Evolutionary conservation across 208 protist genomes (phyloP).

Genomic region (Herpetomonas muscarum): DNA sequence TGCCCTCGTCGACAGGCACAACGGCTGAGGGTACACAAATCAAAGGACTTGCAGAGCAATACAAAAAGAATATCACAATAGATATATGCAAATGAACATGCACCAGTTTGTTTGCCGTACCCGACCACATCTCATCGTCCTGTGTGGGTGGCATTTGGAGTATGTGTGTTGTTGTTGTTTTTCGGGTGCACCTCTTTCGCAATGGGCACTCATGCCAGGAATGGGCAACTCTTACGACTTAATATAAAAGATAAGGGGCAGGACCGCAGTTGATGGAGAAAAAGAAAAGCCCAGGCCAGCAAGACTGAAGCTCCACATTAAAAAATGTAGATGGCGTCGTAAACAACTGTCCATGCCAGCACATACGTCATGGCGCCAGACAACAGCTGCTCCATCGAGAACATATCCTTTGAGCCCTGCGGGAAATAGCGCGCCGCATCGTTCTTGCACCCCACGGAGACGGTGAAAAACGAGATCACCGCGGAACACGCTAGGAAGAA

Average conservation of each 20-base stretch:
- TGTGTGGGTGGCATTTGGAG: no score
- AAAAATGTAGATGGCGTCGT: conserved; percentile 88
- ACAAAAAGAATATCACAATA: no score
- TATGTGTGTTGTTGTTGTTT: no score
- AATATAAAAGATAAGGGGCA: neutral
- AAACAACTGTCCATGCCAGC: conserved; percentile 82
- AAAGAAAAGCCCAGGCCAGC: neutral
- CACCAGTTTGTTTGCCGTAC: no score
- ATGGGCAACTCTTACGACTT: no score
- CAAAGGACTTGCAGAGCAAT: no score
- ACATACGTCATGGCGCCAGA: conserved; percentile 77
- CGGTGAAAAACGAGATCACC: conserved; percentile 58
- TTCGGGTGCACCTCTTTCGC: no score
- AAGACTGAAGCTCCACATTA: conserved; percentile 15
- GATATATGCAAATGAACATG: no score
- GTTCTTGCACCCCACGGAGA: conserved; percentile 43
- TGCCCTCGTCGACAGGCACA: no score
- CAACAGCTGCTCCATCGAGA: conserved; percentile 60
- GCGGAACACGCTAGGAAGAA: conserved; percentile 64
- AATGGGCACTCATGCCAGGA: no score
- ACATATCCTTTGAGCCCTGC: conserved; percentile 53
- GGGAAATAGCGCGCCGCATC: conserved; percentile 72
- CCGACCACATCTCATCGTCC: no score
- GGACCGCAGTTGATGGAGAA: neutral
- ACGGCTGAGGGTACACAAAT: no score